Evolutionary conservation across 176 grass and related monocot species (phyloP).

Genomic region (Eleusine indica): DNA sequence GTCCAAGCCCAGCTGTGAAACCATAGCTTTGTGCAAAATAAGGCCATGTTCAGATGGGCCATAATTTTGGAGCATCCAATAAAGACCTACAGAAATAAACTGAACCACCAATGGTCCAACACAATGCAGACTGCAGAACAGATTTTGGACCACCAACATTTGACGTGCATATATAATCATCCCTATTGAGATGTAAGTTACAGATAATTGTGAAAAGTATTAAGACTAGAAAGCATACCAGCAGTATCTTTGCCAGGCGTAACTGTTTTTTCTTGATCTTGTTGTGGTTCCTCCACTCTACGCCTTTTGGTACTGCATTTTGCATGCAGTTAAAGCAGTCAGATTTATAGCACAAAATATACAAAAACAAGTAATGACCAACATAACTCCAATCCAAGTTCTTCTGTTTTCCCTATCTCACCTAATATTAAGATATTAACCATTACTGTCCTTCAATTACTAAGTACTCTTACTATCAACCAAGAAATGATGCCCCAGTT

Average conservation of each 20-base stretch:
- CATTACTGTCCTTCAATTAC: neutral
- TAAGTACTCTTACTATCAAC: constrained; percentile 12
- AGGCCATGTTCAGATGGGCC: neutral
- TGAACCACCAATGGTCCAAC: constrained; percentile 6
- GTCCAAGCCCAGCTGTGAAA: neutral
- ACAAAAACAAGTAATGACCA: constrained; percentile 28
- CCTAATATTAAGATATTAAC: neutral
- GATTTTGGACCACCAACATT: neutral
- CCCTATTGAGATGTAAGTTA: neutral
- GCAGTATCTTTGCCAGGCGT: constrained; percentile 25
- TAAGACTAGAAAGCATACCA: constrained; percentile 48
- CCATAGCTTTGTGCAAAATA: neutral
- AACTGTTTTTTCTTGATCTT: constrained; percentile 33
- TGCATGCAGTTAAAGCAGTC: constrained; percentile 13
- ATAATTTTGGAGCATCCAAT: neutral
- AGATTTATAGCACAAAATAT: constrained; percentile 26
- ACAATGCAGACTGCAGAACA: neutral
- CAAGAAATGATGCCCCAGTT: neutral
- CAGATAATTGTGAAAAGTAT: constrained; percentile 15
- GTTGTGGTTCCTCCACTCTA: constrained; percentile 44
- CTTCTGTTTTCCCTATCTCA: neutral
- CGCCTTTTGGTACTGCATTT: constrained; percentile 60
- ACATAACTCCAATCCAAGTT: neutral
- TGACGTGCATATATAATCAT: neutral
- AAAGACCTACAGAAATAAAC: neutral